Evolutionary conservation across 2,329 filamentous ascomycete species (phyloP).

Genomic region (Alternaria consortialis): DNA sequence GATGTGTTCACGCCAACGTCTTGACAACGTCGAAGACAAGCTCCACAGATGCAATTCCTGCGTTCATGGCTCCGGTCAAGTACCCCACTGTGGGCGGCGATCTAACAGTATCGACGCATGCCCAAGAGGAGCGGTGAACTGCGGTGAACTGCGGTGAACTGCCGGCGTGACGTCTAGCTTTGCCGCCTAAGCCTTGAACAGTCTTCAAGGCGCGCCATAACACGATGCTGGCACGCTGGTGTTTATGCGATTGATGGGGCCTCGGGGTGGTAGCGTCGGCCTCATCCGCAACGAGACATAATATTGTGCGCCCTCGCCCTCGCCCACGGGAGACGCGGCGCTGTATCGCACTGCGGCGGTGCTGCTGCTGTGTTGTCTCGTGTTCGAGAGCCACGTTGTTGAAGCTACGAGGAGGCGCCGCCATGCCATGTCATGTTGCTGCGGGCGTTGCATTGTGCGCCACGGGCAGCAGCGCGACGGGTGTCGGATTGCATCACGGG

Average conservation of each 20-base stretch:
- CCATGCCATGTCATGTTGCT: conserved; percentile 20
- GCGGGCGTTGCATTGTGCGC: conserved; percentile 19
- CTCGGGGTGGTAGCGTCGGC: conserved; percentile 40
- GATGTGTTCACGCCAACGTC: conserved; percentile 47
- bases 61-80: conserved; percentile 25
- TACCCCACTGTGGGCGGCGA: conserved; percentile 27
- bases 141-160: conserved; percentile 48
- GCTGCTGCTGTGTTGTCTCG: conserved; percentile 42
- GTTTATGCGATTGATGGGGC: conserved; percentile 32
- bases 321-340: conserved; percentile 41
- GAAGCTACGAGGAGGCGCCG: conserved; percentile 22
- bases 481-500: conserved; percentile 34
- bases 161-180: conserved; percentile 35
- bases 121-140: conserved; percentile 43
- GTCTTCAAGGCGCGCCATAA: conserved; percentile 29
- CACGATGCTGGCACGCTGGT: conserved; percentile 29
- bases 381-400: conserved; percentile 45
- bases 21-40: conserved; percentile 25
- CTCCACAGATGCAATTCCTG: conserved; percentile 22
- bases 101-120: conserved; percentile 25
- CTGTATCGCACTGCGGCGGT: conserved; percentile 27
- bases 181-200: conserved; percentile 27
- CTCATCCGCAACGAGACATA: conserved; percentile 36
- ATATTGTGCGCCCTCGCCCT: conserved; percentile 21
- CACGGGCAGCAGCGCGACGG: conserved; percentile 11